Evolutionary conservation across 495 filamentous ascomycete genomes (phyloP).

Genomic region (Hyaloscypha finlandica): DNA sequence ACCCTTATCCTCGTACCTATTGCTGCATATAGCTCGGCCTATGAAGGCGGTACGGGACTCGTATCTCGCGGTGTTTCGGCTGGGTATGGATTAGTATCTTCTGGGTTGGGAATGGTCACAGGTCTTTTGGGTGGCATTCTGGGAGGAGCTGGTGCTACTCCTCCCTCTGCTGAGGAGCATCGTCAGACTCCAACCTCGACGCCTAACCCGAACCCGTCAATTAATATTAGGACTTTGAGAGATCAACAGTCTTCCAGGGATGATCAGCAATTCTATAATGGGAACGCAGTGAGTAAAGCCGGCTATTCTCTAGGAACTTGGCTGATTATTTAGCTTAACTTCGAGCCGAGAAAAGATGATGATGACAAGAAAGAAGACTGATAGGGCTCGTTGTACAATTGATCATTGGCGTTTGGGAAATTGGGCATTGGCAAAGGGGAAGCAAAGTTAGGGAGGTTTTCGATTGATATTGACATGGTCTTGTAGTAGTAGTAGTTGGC

Average conservation of each 20-base stretch:
- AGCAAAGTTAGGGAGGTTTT: not conserved
- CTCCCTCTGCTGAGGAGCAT: slow-evolving; percentile 18
- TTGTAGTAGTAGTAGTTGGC: not conserved
- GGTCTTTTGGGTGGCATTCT: slow-evolving; percentile 58
- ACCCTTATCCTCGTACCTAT: slow-evolving; percentile 82
- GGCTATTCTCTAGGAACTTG: not conserved
- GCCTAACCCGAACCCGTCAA: slow-evolving; percentile 22
- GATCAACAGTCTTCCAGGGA: slow-evolving; percentile 45
- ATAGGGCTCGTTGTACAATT: not conserved
- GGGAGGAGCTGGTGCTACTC: slow-evolving; percentile 39
- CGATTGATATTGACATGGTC: not conserved
- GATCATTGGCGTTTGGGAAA: slow-evolving; percentile 1
- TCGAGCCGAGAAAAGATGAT: slow-evolving; percentile 68
- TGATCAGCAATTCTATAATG: slow-evolving; percentile 78
- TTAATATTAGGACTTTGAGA: slow-evolving; percentile 50
- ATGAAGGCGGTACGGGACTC: slow-evolving; percentile 38
- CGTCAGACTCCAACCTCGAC: slow-evolving; percentile 2
- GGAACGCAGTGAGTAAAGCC: slow-evolving; percentile 68
- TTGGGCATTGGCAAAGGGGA: not conserved
- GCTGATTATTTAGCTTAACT: slow-evolving; percentile 59
- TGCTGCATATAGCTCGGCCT: slow-evolving; percentile 61
- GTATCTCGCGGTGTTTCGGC: slow-evolving; percentile 18
- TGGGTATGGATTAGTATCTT: slow-evolving; percentile 35
- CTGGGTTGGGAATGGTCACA: slow-evolving; percentile 44
- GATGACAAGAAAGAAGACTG: slow-evolving; percentile 41